These are phyloP conservation scores for Polytrichum formosum DNA, from an alignment of 225 moss, liverwort and hornwort genomes.

Conservation along the genomic window DNA sequence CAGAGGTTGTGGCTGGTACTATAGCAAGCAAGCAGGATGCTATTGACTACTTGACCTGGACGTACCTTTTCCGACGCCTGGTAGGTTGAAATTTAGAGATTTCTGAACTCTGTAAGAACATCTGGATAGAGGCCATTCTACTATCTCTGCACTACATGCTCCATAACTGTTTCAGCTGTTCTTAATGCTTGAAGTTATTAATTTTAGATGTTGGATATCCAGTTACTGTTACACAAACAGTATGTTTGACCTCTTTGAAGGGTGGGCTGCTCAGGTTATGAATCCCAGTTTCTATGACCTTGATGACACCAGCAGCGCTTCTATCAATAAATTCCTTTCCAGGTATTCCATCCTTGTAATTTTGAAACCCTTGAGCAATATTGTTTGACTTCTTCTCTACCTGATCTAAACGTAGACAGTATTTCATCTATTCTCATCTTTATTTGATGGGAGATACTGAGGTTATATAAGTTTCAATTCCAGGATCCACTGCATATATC, in stretches of 20 bases:
- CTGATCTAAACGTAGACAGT: too few relatives aligned
- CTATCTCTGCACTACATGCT: too few relatives aligned
- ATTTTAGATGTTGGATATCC: too few relatives aligned
- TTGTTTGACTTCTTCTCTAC: neutral
- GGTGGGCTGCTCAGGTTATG: constrained; percentile 62
- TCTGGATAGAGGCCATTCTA: too few relatives aligned
- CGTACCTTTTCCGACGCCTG: constrained; percentile 95
- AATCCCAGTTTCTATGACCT: constrained; percentile 97
- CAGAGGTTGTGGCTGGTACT: constrained; percentile 94
- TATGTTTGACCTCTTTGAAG: neutral
- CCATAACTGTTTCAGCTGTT: too few relatives aligned
- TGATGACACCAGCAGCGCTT: constrained; percentile 78
- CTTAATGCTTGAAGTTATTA: too few relatives aligned
- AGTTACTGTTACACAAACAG: neutral
- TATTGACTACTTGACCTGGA: constrained; percentile 98
- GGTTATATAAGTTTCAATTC: too few relatives aligned
- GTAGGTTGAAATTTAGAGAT: constrained; percentile 31
- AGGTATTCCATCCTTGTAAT: constrained; percentile 33
- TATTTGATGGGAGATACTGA: too few relatives aligned
- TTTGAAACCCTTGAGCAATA: constrained; percentile 2
- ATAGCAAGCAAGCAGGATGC: constrained; percentile 98
- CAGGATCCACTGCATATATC: too few relatives aligned
- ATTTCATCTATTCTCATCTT: too few relatives aligned
- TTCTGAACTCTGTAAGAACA: too few relatives aligned
- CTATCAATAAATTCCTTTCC: constrained; percentile 78